Evolutionary conservation across 1,284 basidiomycete species (phyloP), one percentile per base, ranked within the genome.

Genomic region (Melampsora abietis-canadensis): DNA sequence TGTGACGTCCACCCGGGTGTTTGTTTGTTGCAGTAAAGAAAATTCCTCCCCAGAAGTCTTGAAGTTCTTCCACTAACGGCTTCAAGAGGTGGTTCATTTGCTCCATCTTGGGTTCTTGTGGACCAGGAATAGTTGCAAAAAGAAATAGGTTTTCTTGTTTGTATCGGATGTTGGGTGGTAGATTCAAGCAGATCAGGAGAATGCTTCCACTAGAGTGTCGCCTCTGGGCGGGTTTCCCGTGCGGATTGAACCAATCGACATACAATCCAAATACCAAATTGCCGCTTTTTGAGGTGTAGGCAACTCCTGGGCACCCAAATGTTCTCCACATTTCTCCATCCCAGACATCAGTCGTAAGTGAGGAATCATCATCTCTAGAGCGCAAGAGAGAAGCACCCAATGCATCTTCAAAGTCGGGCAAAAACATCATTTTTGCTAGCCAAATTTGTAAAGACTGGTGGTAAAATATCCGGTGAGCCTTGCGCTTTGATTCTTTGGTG

Each of bases 221-320:
- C 5, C 34, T 6, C n/a, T 63, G 19, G 3, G 47, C 15, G 27
- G n/a, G 24, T 27, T 30, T 24, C 8, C 64, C 64, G 54, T 2
- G 60, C 5, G 64, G 64, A 17, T 66, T 66, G 44, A 66, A 66
- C 64, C 64, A 66, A 37, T 66, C 44, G 44, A 54, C 30, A n/a
- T 68, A 34, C n/a, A 68, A 12, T 34, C 66, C 57, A 51, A 68
- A 68, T 4, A 68, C 46, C n/a, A 68, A 47, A 51, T 68, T 68
- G 17, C 57, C 68, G 4, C 14, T 69, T 19, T 4, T 62, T 0
- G 24, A 30, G 21, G 68, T 62, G 24, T 31, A 69, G 21, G 37
- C 24, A 3, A 2, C 30, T 24, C 40, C 68, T 24, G 46, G 34
- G 10, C 10, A 6, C 10, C 34, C 34, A 14, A 68, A 54, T 31